These are phyloP conservation scores for Coleophoma cylindrospora DNA, from an alignment of 2,329 filamentous ascomycete species.

Conservation along the genomic window DNA sequence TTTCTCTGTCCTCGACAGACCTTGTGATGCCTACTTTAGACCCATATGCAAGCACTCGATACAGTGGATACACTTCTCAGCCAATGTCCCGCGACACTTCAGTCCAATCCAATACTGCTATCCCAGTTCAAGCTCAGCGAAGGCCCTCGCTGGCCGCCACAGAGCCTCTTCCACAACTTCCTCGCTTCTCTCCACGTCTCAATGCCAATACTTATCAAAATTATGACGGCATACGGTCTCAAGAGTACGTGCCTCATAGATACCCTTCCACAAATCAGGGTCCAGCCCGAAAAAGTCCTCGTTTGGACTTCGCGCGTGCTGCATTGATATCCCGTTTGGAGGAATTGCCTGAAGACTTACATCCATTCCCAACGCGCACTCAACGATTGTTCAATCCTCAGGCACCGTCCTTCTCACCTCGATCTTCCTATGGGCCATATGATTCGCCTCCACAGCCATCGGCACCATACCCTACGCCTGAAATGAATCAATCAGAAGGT, in stretches of 20 bases:
- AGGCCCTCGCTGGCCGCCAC: constrained; percentile 20
- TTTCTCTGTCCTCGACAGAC: constrained; percentile 15
- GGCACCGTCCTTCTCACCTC: constrained; percentile 11
- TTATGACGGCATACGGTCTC: constrained; percentile 11
- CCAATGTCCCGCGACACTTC: constrained; percentile 45
- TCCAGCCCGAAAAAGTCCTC: constrained; percentile 1
- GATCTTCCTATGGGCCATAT: not conserved
- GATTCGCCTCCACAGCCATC: not conserved
- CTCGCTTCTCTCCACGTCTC: constrained; percentile 17
- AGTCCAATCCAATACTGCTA: constrained; percentile 30
- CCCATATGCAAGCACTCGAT: no score
- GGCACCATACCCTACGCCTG: constrained; percentile 1
- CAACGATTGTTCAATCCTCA: constrained; percentile 12
- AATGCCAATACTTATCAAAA: constrained; percentile 18
- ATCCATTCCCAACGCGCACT: not conserved
- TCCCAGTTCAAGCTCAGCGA: constrained; percentile 19
- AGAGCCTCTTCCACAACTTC: constrained; percentile 20
- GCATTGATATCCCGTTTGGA: not conserved
- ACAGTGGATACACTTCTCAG: constrained; percentile 41
- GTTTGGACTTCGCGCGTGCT: not conserved
- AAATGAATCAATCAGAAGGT: not conserved
- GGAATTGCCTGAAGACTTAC: not conserved
- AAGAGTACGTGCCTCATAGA: not conserved
- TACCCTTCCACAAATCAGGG: not conserved
- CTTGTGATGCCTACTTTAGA: constrained; percentile 21